Evolutionary conservation across 2,329 filamentous ascomycete genomes (phyloP), one percentile per base, ranked within the genome.

Genomic region (Exserohilum rostratum): DNA sequence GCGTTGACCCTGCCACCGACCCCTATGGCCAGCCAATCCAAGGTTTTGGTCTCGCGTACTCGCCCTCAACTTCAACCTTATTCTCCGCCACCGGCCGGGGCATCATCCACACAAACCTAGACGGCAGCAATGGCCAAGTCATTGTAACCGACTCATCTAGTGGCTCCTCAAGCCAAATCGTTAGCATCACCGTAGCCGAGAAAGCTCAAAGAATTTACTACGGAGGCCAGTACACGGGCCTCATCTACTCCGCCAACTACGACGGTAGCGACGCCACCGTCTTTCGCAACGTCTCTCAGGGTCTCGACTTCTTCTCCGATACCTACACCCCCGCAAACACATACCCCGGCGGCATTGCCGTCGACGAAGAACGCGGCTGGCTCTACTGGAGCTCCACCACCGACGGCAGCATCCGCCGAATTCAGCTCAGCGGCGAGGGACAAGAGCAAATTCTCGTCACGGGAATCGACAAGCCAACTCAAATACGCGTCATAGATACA

Each of bases 361-460:
- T 61, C 12, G 60, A 63, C 30, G 46, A 61, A 37, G 50, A 53
- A 13, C 50, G 40, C 30, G 50, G 50, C 13, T 59, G 52, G 50
- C 31, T 63, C 5, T 63, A 63, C 35, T 61, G 58, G 55, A 59
- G 55, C 20, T 49, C 58, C 10, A 46, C 33, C 10, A 33, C n/a
- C 3, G 45, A 48, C 9, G 60, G 60, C 6, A 58, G 55, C 22
- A 56, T 63, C 18, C 50, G 55, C 5, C 53, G 60, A 6, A 18
- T 35, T 1, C 34, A 34, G 1, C 42, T 61, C 11, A 22, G 34
- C 9, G 38, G 31, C 12, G 12, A 18, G 4, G 39, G 27, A 5
- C 25, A 43, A 22, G 58, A 57, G 13, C 31, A 55, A 45, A 11
- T 57, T 2, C 27, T 63, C 7, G 50, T 30, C 5, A 46, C 12